Base-by-base conservation (phyloP, 176 grass and related monocot species). In the Hsuehochloa calcarea region DNA sequence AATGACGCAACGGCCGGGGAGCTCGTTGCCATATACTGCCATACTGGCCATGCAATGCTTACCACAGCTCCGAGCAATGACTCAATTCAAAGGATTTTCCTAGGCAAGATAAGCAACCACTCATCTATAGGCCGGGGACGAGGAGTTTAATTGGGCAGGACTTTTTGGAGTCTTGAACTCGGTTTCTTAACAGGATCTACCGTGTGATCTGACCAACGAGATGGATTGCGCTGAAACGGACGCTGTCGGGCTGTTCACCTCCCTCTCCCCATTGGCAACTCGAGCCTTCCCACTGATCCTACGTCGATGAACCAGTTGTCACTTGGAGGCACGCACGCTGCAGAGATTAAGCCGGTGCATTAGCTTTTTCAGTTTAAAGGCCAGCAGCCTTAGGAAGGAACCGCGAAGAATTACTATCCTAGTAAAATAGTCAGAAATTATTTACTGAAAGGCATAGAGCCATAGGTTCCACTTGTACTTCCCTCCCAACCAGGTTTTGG, bases 291-390 rank as follows among this genome's bases (percentile, higher is more conserved):
- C 96, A 29, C 87, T 95, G 77, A 98, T 98, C 90, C 80, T 89
- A 61, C 80, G 37, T 98, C 96, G 10, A 93, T 43, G 96, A 98
- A 95, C 93, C 93, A 95, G 25, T 95, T 91, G 26, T 98, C 93
- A 6, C 87, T 90, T 20, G 90, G 93, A 64, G 92, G 90, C 12
- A 78, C 74, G 90, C 12, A 78, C 74, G 10, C 90, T 95, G 79
- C 88, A 83, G 12, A 43, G 35, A 86, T 47, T 26, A 61, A 44
- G 40, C 1, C 2, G 22, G 39, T 31, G 10, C 0, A 8, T 79
- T 38, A 87, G 75, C 23, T 44, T 58, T 58, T 46, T 85, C 52
- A 55, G 72, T 12, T 77, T 20, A 34, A 50, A 50, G 37, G 47
- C 19, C 23, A 38, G 23, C 15, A 20, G 19, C 50, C 50, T 45